These are phyloP conservation scores for Pyrenophora tritici-repentis DNA, from an alignment of 2,329 filamentous ascomycete genomes.

Conservation along the genomic window DNA sequence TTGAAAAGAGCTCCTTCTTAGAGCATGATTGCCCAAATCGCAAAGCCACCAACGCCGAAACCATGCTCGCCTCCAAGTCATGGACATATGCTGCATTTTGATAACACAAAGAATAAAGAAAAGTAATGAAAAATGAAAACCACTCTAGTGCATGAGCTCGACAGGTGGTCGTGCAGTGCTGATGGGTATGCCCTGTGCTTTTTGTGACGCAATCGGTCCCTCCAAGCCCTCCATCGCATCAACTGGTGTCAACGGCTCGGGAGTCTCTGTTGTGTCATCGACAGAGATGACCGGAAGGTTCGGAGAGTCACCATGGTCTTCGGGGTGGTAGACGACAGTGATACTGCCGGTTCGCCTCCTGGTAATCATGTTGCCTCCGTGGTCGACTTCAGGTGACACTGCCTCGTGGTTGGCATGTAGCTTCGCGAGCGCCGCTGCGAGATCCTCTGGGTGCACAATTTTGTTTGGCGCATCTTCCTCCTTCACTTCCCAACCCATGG, in stretches of 20 bases:
- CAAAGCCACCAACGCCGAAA: conserved; percentile 30
- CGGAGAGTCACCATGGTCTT: conserved; percentile 64
- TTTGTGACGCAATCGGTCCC: conserved; percentile 41
- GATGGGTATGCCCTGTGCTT: conserved; percentile 39
- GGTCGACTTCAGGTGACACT: conserved; percentile 32
- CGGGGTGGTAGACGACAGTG: conserved; percentile 66
- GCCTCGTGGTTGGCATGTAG: conserved; percentile 52
- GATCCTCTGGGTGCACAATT: conserved; percentile 66
- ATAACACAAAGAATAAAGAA: conserved; percentile 13
- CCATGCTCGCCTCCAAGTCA: conserved; percentile 19
- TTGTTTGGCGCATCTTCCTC: conserved; percentile 69
- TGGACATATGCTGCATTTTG: conserved; percentile 21
- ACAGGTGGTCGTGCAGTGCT: conserved; percentile 48
- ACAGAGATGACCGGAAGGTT: conserved; percentile 67
- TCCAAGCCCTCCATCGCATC: conserved; percentile 49
- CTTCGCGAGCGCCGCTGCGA: conserved; percentile 61
- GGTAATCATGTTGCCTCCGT: conserved; percentile 23
- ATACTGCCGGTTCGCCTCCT: conserved; percentile 56
- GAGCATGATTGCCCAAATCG: neutral
- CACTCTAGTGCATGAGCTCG: conserved; percentile 44
- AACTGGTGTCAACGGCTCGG: conserved; percentile 55
- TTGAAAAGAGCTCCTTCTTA: neutral
- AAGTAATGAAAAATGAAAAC: conserved; percentile 5
- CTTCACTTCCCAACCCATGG: conserved; percentile 67
- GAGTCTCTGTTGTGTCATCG: conserved; percentile 61